phyloP scores from a whole-genome alignment of 768 basidiomycete genomes.

The Coprinopsis strossmayeri region DNA sequence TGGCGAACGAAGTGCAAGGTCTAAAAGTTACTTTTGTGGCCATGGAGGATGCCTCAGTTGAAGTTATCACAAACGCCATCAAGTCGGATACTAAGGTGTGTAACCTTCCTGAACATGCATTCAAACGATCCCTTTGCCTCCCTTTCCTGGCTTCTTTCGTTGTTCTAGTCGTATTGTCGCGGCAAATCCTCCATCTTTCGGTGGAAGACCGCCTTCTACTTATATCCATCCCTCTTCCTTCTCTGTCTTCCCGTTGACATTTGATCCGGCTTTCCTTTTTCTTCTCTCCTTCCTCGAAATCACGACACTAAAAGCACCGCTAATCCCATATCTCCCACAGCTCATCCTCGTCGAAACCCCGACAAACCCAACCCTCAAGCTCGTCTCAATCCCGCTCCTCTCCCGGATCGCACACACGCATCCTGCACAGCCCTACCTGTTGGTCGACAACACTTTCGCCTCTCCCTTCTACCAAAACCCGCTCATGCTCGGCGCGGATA shows the following conservation, averaged over 20 bases:
- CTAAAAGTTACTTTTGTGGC: constrained; percentile 76
- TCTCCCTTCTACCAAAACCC: constrained; percentile 91
- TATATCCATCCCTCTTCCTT: too few species aligned
- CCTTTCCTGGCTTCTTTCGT: too few species aligned
- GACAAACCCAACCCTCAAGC: constrained; percentile 88
- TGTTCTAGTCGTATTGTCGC: too few species aligned
- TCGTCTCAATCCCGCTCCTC: constrained; percentile 76
- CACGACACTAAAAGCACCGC: background rate
- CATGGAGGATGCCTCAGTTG: constrained; percentile 63
- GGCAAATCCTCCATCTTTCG: too few species aligned
- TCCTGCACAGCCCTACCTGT: constrained; percentile 63
- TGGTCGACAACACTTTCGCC: constrained; percentile 93
- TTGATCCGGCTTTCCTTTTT: too few species aligned
- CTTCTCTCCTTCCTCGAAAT: background rate
- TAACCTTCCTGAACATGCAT: too few species aligned
- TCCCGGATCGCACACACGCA: constrained; percentile 57
- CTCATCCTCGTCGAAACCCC: constrained; percentile 94
- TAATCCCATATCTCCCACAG: constrained; percentile 29
- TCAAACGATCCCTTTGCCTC: too few species aligned
- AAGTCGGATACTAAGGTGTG: constrained; percentile 87
- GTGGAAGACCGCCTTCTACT: too few species aligned
- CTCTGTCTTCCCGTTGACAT: too few species aligned
- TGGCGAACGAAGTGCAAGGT: constrained; percentile 56
- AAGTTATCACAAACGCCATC: constrained; percentile 62
- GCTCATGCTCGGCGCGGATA: constrained; percentile 76